Conservation (phyloP, 345 rosid species). For the Rhodomyrtus tomentosa region DNA sequence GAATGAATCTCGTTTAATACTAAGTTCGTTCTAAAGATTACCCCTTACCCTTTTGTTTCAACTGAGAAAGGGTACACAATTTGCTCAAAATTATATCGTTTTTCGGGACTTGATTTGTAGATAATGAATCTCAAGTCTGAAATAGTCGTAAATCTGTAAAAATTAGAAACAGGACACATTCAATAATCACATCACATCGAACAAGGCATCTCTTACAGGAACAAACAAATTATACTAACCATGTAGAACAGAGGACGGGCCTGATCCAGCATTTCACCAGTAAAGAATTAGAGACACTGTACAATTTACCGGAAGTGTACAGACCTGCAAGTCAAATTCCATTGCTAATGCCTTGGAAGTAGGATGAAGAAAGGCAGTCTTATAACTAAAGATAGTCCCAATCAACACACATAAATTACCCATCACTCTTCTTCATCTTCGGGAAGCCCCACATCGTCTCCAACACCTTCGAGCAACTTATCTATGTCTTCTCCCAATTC, state of each 20-base stretch:
- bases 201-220: neutral
- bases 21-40: neutral
- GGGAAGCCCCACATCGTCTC: slow-evolving; percentile 70
- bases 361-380: neutral
- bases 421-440: slow-evolving; percentile 44
- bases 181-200: neutral
- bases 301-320: neutral
- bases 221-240: neutral
- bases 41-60: too few species aligned
- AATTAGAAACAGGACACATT: neutral
- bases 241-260: neutral
- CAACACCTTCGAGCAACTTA: slow-evolving; percentile 74
- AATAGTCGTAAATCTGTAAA: neutral
- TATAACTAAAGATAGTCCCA: neutral
- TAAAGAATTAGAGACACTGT: neutral
- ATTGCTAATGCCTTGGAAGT: neutral
- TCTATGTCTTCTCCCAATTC: slow-evolving; percentile 92
- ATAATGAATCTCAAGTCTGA: neutral
- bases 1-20: neutral
- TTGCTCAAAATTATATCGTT: neutral
- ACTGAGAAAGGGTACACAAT: neutral
- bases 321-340: neutral
- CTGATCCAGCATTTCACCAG: neutral
- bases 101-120: neutral
- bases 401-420: slow-evolving; percentile 1